Percentiles rank a stretch among this genome's conserved stretches.
phyloP scores from a whole-genome alignment of 441 rosid species.

The Corymbia citriodora region DNA sequence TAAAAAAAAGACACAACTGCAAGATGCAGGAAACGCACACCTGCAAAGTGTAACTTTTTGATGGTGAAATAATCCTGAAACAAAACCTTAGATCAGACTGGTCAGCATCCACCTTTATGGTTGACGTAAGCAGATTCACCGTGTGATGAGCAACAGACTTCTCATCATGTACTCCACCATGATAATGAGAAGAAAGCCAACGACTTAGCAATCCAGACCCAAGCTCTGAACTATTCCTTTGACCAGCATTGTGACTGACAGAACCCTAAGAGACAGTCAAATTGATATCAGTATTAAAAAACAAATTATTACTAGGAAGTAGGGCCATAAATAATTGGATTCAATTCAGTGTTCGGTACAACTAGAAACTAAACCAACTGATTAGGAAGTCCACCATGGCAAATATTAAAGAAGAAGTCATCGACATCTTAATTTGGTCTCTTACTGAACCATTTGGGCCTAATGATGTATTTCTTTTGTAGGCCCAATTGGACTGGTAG shows the following conservation, averaged over 20 bases:
- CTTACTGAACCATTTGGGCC: background rate
- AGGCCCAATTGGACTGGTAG: background rate
- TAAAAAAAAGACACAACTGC: background rate
- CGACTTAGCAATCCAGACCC: constrained; percentile 96
- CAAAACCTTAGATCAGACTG: constrained; percentile 98
- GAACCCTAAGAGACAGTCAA: constrained; percentile 52
- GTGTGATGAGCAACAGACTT: constrained; percentile 99
- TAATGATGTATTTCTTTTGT: background rate
- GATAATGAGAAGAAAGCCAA: constrained; percentile 94
- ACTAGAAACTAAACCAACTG: background rate
- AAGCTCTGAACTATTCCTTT: constrained; percentile 93
- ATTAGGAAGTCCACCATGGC: background rate
- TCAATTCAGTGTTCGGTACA: background rate
- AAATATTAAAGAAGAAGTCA: background rate
- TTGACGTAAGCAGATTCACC: constrained; percentile 97
- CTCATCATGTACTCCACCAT: constrained; percentile 96
- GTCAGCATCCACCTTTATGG: constrained; percentile 94
- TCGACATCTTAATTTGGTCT: background rate
- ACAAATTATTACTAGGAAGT: background rate
- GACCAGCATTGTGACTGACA: constrained; percentile 72
- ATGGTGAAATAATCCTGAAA: constrained; percentile 98
- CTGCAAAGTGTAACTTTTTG: constrained; percentile 98
- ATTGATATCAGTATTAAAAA: background rate
- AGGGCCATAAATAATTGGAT: background rate
- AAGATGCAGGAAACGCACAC: constrained; percentile 36